phyloP scores from a whole-genome alignment of 139 green algal species.

The Zygnema cylindricum region DNA sequence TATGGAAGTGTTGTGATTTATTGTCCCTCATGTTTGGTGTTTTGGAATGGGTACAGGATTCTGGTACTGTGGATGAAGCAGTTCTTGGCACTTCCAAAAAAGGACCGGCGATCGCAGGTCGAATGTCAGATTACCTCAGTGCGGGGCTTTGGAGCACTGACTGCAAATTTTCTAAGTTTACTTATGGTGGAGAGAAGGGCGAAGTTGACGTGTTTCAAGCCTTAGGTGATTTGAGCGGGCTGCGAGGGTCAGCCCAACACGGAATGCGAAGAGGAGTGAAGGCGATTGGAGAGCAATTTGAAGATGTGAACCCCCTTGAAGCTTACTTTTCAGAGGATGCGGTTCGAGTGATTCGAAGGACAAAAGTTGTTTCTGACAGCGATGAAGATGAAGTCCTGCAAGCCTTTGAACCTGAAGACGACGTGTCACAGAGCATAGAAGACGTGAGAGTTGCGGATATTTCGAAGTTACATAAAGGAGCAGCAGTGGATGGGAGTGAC shows the following conservation, averaged over 20 bases:
- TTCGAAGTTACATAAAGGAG: neutral
- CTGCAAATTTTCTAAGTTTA: slow-evolving; percentile 30
- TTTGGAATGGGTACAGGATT: neutral
- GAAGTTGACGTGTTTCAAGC: neutral
- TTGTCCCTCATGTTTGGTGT: too few relatives aligned
- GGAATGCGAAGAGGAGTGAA: neutral
- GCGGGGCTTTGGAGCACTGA: neutral
- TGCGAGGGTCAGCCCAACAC: neutral
- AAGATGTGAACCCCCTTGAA: slow-evolving; percentile 10
- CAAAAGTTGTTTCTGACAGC: neutral
- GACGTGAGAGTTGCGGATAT: neutral
- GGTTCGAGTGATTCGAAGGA: neutral
- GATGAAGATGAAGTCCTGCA: slow-evolving; percentile 2
- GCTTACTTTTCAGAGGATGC: slow-evolving; percentile 11
- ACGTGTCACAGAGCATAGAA: neutral
- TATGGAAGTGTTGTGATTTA: too few relatives aligned
- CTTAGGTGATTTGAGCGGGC: neutral
- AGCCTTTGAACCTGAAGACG: neutral
- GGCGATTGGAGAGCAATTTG: neutral
- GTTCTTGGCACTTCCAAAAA: slow-evolving; percentile 5
- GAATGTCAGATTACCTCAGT: slow-evolving; percentile 16
- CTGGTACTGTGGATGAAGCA: neutral
- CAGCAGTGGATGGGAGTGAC: slow-evolving; percentile 3
- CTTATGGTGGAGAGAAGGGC: neutral
- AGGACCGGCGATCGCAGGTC: neutral